A percentile compares a stretch with the other conserved stretches of the same genome.
phyloP scores from a whole-genome alignment of 495 filamentous ascomycete species.

The Neurospora sublineolata region DNA sequence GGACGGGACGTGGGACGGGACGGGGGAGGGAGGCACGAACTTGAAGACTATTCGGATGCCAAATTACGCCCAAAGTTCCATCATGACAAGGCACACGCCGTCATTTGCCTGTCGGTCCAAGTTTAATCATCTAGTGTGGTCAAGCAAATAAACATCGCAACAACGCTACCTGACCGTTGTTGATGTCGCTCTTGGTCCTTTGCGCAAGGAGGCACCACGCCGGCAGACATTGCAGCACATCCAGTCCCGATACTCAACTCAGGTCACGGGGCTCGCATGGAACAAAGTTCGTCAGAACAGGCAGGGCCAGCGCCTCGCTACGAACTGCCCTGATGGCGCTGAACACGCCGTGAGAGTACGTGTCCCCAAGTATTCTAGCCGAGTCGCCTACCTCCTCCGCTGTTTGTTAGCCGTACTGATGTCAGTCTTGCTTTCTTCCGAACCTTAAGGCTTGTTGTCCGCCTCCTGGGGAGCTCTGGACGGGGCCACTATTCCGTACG shows the following conservation, averaged over 20 bases:
- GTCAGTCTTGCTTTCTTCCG: background rate
- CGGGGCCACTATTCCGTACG: background rate
- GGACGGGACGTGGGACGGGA: too few relatives aligned
- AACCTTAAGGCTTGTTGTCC: background rate
- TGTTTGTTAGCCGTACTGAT: background rate
- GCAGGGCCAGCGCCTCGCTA: background rate
- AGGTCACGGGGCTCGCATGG: background rate
- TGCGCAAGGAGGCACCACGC: background rate
- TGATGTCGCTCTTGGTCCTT: background rate
- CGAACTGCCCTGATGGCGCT: background rate
- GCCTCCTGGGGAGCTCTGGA: background rate
- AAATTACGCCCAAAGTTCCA: background rate
- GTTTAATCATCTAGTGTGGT: background rate
- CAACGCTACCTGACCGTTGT: background rate
- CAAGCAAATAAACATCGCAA: background rate
- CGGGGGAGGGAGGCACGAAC: too few relatives aligned
- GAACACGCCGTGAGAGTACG: background rate
- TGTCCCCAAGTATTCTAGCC: background rate
- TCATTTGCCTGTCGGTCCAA: background rate
- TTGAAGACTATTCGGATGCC: too few relatives aligned
- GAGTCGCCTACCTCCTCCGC: background rate
- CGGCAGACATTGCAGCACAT: background rate
- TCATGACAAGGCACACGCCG: background rate
- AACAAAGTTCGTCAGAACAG: background rate
- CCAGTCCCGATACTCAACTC: background rate